Evolutionary conservation across 1,284 basidiomycete genomes (phyloP).

Genomic region (Tylopilus sp.): DNA sequence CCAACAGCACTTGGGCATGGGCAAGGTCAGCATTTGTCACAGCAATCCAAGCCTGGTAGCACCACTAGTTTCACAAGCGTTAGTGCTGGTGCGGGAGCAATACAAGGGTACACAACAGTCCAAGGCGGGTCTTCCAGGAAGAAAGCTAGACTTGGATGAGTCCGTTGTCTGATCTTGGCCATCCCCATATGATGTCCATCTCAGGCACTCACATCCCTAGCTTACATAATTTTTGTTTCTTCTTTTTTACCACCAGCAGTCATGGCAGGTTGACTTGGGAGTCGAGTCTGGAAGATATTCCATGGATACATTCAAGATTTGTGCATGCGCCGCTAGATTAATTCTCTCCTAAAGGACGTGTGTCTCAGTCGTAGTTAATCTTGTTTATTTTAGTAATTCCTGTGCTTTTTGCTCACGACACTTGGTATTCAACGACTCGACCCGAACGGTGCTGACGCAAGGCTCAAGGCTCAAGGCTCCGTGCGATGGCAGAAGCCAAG

Average conservation of each 20-base stretch:
- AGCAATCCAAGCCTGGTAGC: conserved; percentile 48
- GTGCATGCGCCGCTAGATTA: too few species aligned
- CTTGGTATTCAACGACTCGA: conserved; percentile 1
- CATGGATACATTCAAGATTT: too few species aligned
- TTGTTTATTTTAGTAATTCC: conserved; percentile 12
- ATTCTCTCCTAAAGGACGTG: background rate
- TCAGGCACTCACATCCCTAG: too few species aligned
- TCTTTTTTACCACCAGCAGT: too few species aligned
- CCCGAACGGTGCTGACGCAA: conserved; percentile 8
- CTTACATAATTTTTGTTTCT: too few species aligned
- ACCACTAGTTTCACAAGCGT: conserved; percentile 49
- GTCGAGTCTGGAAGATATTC: too few species aligned
- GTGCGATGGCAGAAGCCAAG: conserved; percentile 23
- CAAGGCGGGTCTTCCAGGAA: conserved; percentile 40
- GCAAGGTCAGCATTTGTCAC: conserved; percentile 39
- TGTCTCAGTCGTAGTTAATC: background rate
- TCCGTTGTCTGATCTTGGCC: background rate
- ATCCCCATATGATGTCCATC: too few species aligned
- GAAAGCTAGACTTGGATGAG: conserved; percentile 43
- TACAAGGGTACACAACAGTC: conserved; percentile 32
- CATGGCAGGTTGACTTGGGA: too few species aligned
- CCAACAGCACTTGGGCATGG: conserved; percentile 37
- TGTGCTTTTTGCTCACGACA: conserved; percentile 13
- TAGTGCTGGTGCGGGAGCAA: conserved; percentile 42
- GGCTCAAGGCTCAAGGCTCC: conserved; percentile 2